Evolutionary conservation across 177 flowering plant species (phyloP), one percentile per base, ranked within the genome.

Genomic region (Vitis hybrid): DNA sequence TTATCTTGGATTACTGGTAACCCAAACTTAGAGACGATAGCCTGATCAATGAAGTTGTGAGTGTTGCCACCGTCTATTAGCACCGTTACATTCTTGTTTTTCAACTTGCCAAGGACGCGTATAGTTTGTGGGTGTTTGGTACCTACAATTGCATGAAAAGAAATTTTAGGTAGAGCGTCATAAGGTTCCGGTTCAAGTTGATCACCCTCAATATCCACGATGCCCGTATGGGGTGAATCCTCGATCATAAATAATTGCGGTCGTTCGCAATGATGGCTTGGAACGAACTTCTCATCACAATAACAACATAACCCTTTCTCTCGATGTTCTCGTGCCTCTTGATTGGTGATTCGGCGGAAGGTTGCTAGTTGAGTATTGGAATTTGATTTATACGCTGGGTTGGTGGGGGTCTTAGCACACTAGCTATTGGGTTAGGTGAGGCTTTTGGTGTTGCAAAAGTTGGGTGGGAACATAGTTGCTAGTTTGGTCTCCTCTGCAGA

Each of bases 201-300:
- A 22, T 2, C 26, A 22, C 26, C 26, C 3, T 22, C 3, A 2
- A 22, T 2, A 22, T 62, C 6, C 1, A 0, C 18, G 1, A 1
- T n/a, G 49, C 3, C 1, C 64, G 1, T 14, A 29, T 61, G 19
- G 0, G 45, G 29, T 1, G 13, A 39, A n/a, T 63, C 53, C 66
- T 39, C 53, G 3, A 63, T 39, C 26, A 63, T 49, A 1, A 22
- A 22, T 22, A 22, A 22, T 22, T 22, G 3, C 3, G 0, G 26
- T 22, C 26, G 0, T 22, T 22, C 29, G 5, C 22, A 39, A 39
- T 1, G 26, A 4, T 63, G 66, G 12, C 66, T 51, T 1, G 16
- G 53, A 5, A 52, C 10, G 20, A 10, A 63, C 16, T 63, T 63
- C 52, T 63, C 66, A 10, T 63, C 66, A 49, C 66, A 49, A 13